Conservation (phyloP, 192 early-diverging fungal genomes). For the Coemansia biformis region DNA sequence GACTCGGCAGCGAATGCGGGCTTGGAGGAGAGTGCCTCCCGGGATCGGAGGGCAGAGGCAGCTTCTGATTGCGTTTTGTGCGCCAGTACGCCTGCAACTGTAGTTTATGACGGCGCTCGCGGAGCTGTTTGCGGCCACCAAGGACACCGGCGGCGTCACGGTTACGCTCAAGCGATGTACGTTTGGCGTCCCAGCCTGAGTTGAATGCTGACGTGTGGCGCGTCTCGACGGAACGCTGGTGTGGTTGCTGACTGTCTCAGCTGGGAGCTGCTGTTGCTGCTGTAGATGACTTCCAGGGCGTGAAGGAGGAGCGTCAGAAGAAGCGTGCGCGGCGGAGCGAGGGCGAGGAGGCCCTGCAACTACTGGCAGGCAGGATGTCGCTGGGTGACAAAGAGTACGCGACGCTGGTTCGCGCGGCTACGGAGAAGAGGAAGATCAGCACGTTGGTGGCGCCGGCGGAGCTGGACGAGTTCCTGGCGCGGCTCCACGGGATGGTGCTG, state of each 20-base stretch:
- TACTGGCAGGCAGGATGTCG: constrained; percentile 28
- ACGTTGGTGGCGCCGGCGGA: constrained; percentile 36
- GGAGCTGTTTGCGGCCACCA: constrained; percentile 28
- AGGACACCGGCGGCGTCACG: constrained; percentile 31
- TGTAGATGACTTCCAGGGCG: constrained; percentile 35
- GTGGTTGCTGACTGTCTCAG: no score
- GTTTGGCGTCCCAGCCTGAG: no score
- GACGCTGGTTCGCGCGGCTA: constrained; percentile 34
- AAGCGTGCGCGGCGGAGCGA: constrained; percentile 16
- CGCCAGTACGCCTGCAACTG: no score
- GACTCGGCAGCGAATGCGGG: no score
- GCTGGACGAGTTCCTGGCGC: constrained; percentile 37
- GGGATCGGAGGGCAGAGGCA: no score
- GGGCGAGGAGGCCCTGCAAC: constrained; percentile 29
- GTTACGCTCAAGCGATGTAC: constrained; percentile 38
- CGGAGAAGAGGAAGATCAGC: constrained; percentile 38
- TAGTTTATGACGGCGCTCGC: constrained; percentile 42
- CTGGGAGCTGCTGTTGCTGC: no score
- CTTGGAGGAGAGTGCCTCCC: no score
- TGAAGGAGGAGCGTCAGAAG: constrained; percentile 28
- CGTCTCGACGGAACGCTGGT: no score
- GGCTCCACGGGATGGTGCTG: constrained; percentile 38
- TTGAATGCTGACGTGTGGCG: no score
- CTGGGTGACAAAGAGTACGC: constrained; percentile 38
- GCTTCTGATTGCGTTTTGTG: no score